A percentile compares a stretch with the other conserved stretches of the same genome.
Evolutionary conservation across 2,329 filamentous ascomycete species (phyloP).

Genomic region (Sarocladium strictum): DNA sequence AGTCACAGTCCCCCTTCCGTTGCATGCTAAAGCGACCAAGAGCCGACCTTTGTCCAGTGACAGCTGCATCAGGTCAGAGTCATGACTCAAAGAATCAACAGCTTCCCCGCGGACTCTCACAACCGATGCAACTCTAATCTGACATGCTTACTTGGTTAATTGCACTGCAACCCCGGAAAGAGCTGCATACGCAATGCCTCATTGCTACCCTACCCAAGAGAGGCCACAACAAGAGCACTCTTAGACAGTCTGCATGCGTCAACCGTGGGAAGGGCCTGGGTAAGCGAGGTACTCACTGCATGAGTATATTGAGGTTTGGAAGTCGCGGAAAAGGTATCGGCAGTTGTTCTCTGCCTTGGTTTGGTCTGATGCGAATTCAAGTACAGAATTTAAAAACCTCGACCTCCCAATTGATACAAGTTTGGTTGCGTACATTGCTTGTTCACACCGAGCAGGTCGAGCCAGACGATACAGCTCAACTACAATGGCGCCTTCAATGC

Average conservation of each 20-base stretch:
- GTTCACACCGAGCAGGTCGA: too few relatives aligned
- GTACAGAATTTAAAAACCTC: neutral
- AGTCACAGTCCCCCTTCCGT: too few relatives aligned
- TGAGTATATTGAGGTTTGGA: neutral
- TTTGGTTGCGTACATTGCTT: too few relatives aligned
- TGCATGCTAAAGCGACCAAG: too few relatives aligned
- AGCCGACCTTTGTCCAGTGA: too few relatives aligned
- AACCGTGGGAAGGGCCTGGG: neutral
- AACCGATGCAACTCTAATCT: neutral
- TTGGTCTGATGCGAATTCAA: neutral
- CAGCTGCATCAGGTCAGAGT: too few relatives aligned
- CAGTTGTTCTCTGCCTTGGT: neutral
- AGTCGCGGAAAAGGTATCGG: neutral
- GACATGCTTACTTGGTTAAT: neutral
- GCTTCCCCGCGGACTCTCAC: neutral
- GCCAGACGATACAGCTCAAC: too few relatives aligned
- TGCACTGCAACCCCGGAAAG: neutral
- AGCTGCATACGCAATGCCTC: neutral
- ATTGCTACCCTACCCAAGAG: neutral
- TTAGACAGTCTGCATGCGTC: neutral
- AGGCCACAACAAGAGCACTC: neutral
- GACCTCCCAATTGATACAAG: too few relatives aligned
- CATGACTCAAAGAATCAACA: neutral
- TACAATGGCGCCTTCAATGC: neutral
- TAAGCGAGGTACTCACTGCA: neutral